Conservation (phyloP, 306 rosid species). For the Leucaena leucocephala region DNA sequence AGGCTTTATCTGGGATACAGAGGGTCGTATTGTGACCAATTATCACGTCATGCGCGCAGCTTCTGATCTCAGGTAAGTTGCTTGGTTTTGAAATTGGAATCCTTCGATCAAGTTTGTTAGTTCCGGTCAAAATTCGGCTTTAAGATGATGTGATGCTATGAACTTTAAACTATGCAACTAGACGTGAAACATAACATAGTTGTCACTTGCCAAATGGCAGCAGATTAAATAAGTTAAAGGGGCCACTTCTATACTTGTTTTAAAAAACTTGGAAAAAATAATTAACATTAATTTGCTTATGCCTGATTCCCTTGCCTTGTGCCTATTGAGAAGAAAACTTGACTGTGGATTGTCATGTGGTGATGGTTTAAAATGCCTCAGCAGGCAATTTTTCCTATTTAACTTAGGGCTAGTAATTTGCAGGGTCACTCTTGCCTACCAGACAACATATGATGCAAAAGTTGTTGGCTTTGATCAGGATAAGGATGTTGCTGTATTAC, state of each 20-base stretch:
- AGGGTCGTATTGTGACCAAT: not conserved
- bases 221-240: not conserved
- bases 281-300: not conserved
- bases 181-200: not conserved
- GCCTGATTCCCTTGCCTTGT: not conserved
- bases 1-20: not conserved
- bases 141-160: not conserved
- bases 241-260: not conserved
- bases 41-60: conserved; percentile 1
- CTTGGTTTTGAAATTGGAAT: not conserved
- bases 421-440: not conserved
- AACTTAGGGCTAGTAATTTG: not conserved
- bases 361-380: not conserved
- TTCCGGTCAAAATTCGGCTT: not conserved
- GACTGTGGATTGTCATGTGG: not conserved
- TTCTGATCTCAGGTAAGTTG: not conserved
- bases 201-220: not conserved
- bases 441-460: conserved; percentile 1
- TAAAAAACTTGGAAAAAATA: not conserved
- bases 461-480: conserved; percentile 3
- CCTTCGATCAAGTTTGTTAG: not conserved
- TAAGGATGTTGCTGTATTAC: not conserved
- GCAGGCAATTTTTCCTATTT: not conserved
- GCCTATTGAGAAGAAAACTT: not conserved
- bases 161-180: not conserved